Evolutionary conservation across 2,329 filamentous ascomycete species (phyloP), one percentile per base, ranked within the genome.

Genomic region (Arachnopeziza araneosa): DNA sequence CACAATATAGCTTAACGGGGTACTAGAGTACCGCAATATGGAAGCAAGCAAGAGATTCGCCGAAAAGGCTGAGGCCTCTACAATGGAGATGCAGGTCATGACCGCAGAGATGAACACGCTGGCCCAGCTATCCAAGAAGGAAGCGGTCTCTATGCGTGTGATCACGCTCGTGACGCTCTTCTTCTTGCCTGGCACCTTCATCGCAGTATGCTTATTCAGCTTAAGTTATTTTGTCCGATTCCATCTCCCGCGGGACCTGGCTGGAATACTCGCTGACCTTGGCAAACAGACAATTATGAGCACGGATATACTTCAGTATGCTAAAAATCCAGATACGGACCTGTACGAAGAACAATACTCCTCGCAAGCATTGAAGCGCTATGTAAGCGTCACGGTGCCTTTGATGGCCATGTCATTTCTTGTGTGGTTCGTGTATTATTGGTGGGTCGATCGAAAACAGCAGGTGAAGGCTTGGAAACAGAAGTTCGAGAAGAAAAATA

Each of bases 111-210:
- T 70, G 68, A 66, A 73, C 44, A 58, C 62, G 0, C 68, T 76
- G 32, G 72, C 75, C 1, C 56, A 64, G 21, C 71, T 73, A 59
- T 67, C 74, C 0, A 70, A 73, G 50, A 65, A 69, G 36, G 75
- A 76, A 62, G 75, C 75, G 0, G 70, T 75, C 0, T 74, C 73
- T 0, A 77, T 77, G 75, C 66, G 72, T 12, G 71, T 75, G 17
- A 76, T 77, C 48, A 76, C 75, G 0, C 63, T 73, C 0, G 75
- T 77, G 1, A 76, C 75, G 0, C 57, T 77, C 0, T 74, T 77
- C 56, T 77, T 75, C 60, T 64, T 77, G 1, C 75, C 75, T 4
- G 75, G 71, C 8, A 76, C 74, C 1, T 77, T 76, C 57, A 72
- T 76, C 14, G 73, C 73, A 21, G 75, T 76, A 69, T 64, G 73